A percentile compares a stretch with the other conserved stretches of the same genome.
phyloP scores from a whole-genome alignment of 2,329 filamentous ascomycete species.

The Aspergillus nomiae region DNA sequence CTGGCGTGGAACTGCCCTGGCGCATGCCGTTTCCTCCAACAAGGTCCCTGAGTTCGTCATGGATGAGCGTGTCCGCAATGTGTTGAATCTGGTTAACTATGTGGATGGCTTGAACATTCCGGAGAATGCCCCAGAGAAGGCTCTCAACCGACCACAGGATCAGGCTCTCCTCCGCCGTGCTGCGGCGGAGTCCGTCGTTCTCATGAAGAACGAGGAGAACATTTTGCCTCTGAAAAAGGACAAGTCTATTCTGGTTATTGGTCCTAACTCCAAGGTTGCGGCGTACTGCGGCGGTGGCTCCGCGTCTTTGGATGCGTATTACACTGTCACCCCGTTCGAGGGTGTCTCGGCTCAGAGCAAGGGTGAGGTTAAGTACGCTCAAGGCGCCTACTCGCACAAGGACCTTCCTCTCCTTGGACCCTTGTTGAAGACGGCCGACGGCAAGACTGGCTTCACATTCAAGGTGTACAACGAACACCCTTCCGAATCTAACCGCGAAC shows the following conservation, averaged over 20 bases:
- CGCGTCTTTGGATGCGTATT: slow-evolving; percentile 55
- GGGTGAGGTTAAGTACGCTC: slow-evolving; percentile 51
- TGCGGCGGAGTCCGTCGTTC: slow-evolving; percentile 69
- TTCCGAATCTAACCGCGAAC: slow-evolving; percentile 47
- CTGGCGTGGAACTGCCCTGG: slow-evolving; percentile 43
- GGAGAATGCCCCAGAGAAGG: slow-evolving; percentile 57
- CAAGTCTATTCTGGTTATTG: slow-evolving; percentile 55
- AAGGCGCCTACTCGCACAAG: slow-evolving; percentile 67
- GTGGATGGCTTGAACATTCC: slow-evolving; percentile 57
- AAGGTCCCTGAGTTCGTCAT: slow-evolving; percentile 59
- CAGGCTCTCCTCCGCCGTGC: slow-evolving; percentile 65
- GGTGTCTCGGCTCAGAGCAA: slow-evolving; percentile 42
- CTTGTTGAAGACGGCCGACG: slow-evolving; percentile 54
- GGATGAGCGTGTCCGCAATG: slow-evolving; percentile 59
- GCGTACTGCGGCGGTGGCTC: slow-evolving; percentile 65
- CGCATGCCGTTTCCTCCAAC: slow-evolving; percentile 53
- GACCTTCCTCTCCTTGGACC: slow-evolving; percentile 62
- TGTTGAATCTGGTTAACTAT: slow-evolving; percentile 63
- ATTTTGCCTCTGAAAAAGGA: slow-evolving; percentile 59
- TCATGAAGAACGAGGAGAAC: slow-evolving; percentile 70
- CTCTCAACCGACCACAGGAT: slow-evolving; percentile 62
- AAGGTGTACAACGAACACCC: slow-evolving; percentile 64
- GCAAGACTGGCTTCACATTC: slow-evolving; percentile 62
- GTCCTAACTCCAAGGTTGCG: slow-evolving; percentile 54
- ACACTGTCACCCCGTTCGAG: slow-evolving; percentile 48